phyloP scores from a whole-genome alignment of 1,284 basidiomycete species.

The Irpex sp. region DNA sequence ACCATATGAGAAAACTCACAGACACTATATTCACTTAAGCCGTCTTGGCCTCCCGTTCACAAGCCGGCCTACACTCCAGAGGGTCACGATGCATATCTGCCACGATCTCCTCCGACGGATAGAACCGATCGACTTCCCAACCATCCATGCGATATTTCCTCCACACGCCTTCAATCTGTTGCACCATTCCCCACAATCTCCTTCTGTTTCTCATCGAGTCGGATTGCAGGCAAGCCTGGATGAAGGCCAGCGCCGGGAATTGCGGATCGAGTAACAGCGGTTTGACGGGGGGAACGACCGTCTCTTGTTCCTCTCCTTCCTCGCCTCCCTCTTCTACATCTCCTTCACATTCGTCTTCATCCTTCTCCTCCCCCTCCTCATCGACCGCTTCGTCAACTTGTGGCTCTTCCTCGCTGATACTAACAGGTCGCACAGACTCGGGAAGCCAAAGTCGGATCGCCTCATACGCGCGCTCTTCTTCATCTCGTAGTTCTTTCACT shows the following conservation, averaged over 20 bases:
- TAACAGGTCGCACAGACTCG: not conserved
- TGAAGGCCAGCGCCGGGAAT: constrained; percentile 8
- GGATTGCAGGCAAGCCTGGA: constrained; percentile 9
- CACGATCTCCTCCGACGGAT: constrained; percentile 3
- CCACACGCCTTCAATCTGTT: constrained; percentile 7
- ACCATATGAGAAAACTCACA: no score
- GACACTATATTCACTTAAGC: no score
- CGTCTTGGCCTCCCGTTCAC: not conserved
- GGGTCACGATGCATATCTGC: not conserved
- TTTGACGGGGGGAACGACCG: not conserved
- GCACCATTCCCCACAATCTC: constrained; percentile 9
- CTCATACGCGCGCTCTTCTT: constrained; percentile 4
- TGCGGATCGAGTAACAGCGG: constrained; percentile 7
- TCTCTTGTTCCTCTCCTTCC: not conserved
- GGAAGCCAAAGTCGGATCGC: constrained; percentile 10
- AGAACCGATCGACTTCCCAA: constrained; percentile 10
- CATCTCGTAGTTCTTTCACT: constrained; percentile 1
- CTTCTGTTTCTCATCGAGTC: constrained; percentile 11
- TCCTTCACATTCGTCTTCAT: no score
- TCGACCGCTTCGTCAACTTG: no score
- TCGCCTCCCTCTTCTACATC: not conserved
- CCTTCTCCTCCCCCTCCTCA: no score
- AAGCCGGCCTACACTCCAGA: not conserved
- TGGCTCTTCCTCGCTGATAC: not conserved
- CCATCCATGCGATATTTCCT: constrained; percentile 7